Base-by-base conservation (phyloP, 2,329 filamentous ascomycete genomes). In the Cordyceps fumosorosea region DNA sequence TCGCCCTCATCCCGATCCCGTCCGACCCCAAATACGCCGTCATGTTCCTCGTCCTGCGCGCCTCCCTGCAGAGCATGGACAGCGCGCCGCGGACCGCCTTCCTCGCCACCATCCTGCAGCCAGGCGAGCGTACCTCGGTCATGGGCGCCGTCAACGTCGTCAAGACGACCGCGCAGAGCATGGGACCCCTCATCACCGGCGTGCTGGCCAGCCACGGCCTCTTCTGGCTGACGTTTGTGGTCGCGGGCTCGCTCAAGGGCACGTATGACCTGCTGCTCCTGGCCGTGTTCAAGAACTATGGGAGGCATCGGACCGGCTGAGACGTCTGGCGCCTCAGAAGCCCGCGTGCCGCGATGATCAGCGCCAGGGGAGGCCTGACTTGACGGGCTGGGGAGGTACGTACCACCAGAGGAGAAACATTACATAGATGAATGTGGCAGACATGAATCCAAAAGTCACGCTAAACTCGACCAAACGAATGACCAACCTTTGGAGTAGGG, bases 91-190 rank as follows among this genome's bases (percentile, higher is more conserved):
- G 88, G 10, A 81, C 84, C 3, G 89, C 89, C 0, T 91, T 91
- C 70, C 73, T 91, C 2, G 84, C 89, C 0, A 83, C 85, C 1
- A 81, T 86, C 0, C 79, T 91, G 3, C 80, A 83, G 11, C 81
- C 87, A 0, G 76, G 79, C 2, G 88, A 91, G 71, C 81, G 89
- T 1, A 91, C 89, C 0, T 86, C 87, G 0, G 83, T 90, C 12
- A 87, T 91, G 83, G 89, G 89, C 0, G 76, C 86, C 0, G 78
- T 89, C 3, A 90, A 90, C 65, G 83, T 88, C 0, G 82, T 88
- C 32, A 90, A 89, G 73, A 91, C 88, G 0, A 76, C 80, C 6
- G 79, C 81, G 5, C 83, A 87, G 70, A 87, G 83, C 62, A 68
- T 84, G 1, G 88, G 88, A 0, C 86, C 87, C 0, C 70, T 84